Base-by-base conservation (phyloP, 352 stramenopile genomes). In the Phytophthora chlamydospora region DNA sequence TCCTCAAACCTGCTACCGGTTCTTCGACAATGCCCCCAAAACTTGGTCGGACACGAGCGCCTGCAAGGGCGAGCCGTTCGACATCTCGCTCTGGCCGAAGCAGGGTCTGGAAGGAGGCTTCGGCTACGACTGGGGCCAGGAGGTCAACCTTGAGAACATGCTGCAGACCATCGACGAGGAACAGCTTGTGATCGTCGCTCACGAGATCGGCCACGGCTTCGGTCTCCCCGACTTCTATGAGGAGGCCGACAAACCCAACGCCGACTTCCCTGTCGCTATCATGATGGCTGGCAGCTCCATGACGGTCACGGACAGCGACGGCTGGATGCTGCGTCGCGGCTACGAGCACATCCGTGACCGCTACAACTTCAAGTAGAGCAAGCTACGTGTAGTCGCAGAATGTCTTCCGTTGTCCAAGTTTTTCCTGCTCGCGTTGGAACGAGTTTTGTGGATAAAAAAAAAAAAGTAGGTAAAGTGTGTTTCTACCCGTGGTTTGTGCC, bases 61-160 rank as follows among this genome's bases (percentile, higher is more conserved):
- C 4, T 76, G 66, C 41, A 65, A 66, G 2, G 71, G 66, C 6
- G 58, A 69, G 24, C 58, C 66, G 6, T 78, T 78, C 50, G 71
- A 76, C 44, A 45, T 78, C 5, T 76, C 71, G 4, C 40, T 78
- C n/a, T 76, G 71, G 71, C 66, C 62, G 7, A 78, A 65, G 39
- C 19, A 67, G 16, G 66, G 55, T 11, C 27, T 71, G 3, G 62
- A 49, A 16, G 66, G 71, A 24, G 71, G 66, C 14, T 58, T 64
- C 3, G 66, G 44, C 17, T 54, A 57, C n/a, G 53, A 63, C n/a
- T 58, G 39, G 38, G 53, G 46, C 7, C 60, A 68, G 38, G 31
- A 64, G 40, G 56, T 81, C 6, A 63, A 73, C 16, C 44, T 71
- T 6, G 62, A 63, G 10, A 71, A 71, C 33, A 71, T 76, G 58